A percentile compares a stretch with the other conserved stretches of the same genome.
These are phyloP conservation scores for Cnidoscolus chayamansa DNA, from an alignment of 441 rosid species.

Conservation along the genomic window DNA sequence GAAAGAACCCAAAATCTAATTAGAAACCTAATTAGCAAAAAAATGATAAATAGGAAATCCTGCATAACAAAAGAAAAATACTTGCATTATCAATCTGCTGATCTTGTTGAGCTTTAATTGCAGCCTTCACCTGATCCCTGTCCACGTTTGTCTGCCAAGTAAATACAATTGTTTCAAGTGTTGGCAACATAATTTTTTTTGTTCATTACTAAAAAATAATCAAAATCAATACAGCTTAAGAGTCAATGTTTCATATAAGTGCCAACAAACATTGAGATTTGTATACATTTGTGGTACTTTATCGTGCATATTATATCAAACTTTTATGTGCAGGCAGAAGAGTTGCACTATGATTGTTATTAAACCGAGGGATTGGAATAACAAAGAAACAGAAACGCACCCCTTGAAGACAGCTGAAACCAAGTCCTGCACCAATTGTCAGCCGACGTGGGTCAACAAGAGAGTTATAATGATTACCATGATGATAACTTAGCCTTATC, in stretches of 20 bases:
- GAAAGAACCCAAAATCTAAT: not conserved
- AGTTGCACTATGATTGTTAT: too few species aligned
- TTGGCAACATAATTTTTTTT: not conserved
- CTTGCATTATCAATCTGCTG: constrained; percentile 87
- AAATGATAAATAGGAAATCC: not conserved
- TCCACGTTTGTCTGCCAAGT: constrained; percentile 72
- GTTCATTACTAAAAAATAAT: not conserved
- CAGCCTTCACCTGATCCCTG: constrained; percentile 93
- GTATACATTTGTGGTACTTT: not conserved
- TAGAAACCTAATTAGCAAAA: constrained; percentile 18
- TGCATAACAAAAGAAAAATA: constrained; percentile 10
- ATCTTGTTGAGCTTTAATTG: constrained; percentile 96
- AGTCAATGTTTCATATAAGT: not conserved
- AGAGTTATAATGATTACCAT: constrained; percentile 96
- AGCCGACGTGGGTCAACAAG: constrained; percentile 84
- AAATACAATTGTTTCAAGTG: not conserved
- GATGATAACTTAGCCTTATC: constrained; percentile 82
- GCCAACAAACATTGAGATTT: not conserved
- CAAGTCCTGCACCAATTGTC: constrained; percentile 93
- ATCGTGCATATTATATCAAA: too few species aligned
- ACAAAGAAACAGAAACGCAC: constrained; percentile 32
- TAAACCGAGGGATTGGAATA: too few species aligned
- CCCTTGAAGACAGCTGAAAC: constrained; percentile 92
- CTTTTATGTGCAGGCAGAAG: not conserved
- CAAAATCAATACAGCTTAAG: not conserved